phyloP scores from a whole-genome alignment of 176 grass and related monocot species.

The Carex myosuroides region DNA sequence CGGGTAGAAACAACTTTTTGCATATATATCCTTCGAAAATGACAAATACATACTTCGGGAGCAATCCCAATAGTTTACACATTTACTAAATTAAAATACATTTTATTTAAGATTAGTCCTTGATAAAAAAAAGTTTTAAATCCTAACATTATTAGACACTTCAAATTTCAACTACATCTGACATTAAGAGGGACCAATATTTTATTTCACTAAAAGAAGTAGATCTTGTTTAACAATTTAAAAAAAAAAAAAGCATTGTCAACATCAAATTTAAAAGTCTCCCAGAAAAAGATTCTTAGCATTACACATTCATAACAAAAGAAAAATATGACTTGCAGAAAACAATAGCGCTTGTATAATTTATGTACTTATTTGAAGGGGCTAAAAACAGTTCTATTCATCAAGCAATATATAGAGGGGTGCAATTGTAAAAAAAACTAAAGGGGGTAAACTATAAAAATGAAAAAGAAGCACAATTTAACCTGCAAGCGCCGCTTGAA shows the following conservation, averaged over 20 bases:
- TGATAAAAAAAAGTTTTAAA: too few species aligned
- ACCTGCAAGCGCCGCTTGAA: constrained; percentile 36
- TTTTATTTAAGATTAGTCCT: too few species aligned
- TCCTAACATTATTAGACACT: too few species aligned
- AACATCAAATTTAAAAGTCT: neutral
- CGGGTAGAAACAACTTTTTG: neutral
- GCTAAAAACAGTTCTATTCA: neutral
- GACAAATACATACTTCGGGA: too few species aligned
- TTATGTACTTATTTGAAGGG: neutral
- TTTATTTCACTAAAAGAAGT: neutral
- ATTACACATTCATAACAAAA: neutral
- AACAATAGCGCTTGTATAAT: neutral
- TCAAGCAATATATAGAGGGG: neutral
- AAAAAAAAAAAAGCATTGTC: neutral
- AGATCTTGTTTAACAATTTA: neutral
- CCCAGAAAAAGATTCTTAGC: neutral
- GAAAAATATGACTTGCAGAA: neutral
- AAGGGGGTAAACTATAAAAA: neutral
- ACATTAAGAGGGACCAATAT: neutral
- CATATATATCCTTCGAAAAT: neutral
- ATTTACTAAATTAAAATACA: too few species aligned
- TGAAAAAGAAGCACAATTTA: neutral
- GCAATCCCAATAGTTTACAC: too few species aligned
- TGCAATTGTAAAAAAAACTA: neutral
- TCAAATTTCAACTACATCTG: neutral